Conservation (phyloP, 2,329 filamentous ascomycete genomes). For the Pseudophaeomoniella oleicola region DNA sequence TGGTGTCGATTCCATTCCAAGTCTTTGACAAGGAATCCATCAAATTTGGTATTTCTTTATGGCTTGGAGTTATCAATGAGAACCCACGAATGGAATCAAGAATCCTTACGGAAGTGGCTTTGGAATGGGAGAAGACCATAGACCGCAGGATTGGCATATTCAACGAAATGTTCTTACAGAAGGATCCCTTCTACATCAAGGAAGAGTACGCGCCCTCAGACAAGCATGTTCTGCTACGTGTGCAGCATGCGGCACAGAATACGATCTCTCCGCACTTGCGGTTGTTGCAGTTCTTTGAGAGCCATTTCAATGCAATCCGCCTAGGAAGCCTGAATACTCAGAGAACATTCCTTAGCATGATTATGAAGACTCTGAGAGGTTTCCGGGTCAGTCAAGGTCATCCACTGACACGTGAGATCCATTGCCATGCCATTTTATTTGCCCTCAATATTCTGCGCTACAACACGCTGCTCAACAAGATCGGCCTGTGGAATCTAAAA, state of each 20-base stretch:
- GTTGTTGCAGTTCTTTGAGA: slow-evolving; percentile 76
- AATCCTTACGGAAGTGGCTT: slow-evolving; percentile 71
- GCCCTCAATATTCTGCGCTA: slow-evolving; percentile 63
- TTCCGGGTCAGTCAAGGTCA: slow-evolving; percentile 59
- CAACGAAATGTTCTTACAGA: slow-evolving; percentile 53
- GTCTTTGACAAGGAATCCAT: slow-evolving; percentile 92
- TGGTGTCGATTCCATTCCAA: slow-evolving; percentile 84
- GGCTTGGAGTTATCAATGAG: slow-evolving; percentile 94
- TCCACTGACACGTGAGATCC: slow-evolving; percentile 79
- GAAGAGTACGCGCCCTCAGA: slow-evolving; percentile 91
- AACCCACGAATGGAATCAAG: slow-evolving; percentile 78
- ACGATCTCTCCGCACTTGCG: slow-evolving; percentile 75
- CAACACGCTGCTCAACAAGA: slow-evolving; percentile 48
- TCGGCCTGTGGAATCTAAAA: slow-evolving; percentile 68
- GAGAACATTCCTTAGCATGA: slow-evolving; percentile 64
- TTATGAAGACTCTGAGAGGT: slow-evolving; percentile 64
- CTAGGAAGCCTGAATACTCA: slow-evolving; percentile 71
- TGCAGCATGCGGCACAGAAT: slow-evolving; percentile 67
- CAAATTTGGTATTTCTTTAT: slow-evolving; percentile 86
- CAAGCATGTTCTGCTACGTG: slow-evolving; percentile 55
- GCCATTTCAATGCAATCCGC: slow-evolving; percentile 89
- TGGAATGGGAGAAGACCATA: slow-evolving; percentile 81
- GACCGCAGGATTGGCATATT: slow-evolving; percentile 70
- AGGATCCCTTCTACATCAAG: slow-evolving; percentile 79
- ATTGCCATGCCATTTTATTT: slow-evolving; percentile 76